Evolutionary conservation across 129 eudicot species (phyloP).

Genomic region (sunflower (Helianthus annuus)): HanXRQr2.0-SUNRISE NC_035434.2:120056801-120057300

Average conservation of each 20-base stretch:
- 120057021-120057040: neutral
- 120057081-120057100: neutral
- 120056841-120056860: too few relatives aligned
- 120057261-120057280: conserved; percentile 99
- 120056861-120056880: too few relatives aligned
- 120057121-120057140: neutral
- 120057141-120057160: neutral
- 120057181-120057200: conserved; percentile 38
- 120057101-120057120: neutral
- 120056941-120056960: too few relatives aligned
- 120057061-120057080: neutral
- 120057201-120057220: conserved; percentile 78
- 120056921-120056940: neutral
- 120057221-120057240: conserved; percentile 95
- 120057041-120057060: neutral
- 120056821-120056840: too few relatives aligned
- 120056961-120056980: neutral
- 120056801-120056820: too few relatives aligned
- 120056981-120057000: neutral
- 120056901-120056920: too few relatives aligned
- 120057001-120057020: neutral
- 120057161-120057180: conserved; percentile 43
- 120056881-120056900: too few relatives aligned
- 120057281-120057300: conserved; percentile 95
- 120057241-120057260: conserved; percentile 99